Evolutionary conservation across 495 filamentous ascomycete species (phyloP).

Genomic region (Penicillium cataractarum): DNA sequence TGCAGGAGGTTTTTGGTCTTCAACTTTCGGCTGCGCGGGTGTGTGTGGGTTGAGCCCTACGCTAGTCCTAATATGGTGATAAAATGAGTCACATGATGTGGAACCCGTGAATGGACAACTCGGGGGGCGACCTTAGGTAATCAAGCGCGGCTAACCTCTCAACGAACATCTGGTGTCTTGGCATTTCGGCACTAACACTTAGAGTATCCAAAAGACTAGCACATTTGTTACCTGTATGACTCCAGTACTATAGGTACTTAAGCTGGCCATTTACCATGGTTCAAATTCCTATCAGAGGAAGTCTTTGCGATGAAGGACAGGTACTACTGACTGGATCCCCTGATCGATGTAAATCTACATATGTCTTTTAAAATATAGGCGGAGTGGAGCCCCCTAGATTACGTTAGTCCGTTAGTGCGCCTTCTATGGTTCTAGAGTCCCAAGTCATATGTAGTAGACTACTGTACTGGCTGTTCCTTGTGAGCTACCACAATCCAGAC

Average conservation of each 20-base stretch:
- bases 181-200: too few relatives aligned
- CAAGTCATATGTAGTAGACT: too few relatives aligned
- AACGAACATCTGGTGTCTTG: background rate
- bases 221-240: too few relatives aligned
- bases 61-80: constrained; percentile 35
- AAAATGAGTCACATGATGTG: constrained; percentile 10
- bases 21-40: constrained; percentile 48
- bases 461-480: background rate
- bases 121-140: background rate
- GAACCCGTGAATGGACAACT: background rate
- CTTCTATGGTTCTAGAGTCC: background rate
- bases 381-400: background rate
- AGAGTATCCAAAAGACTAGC: too few relatives aligned
- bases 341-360: background rate
- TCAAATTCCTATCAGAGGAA: background rate
- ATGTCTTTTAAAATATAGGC: background rate
- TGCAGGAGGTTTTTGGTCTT: constrained; percentile 50
- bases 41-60: constrained; percentile 57
- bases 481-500: background rate
- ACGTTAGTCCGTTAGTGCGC: background rate
- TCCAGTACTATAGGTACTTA: background rate
- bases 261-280: background rate
- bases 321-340: background rate
- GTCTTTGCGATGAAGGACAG: background rate
- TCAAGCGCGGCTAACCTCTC: background rate